These are phyloP conservation scores for Microsporum ferrugineum DNA, from an alignment of 2,329 filamentous ascomycete genomes.

Conservation along the genomic window DNA sequence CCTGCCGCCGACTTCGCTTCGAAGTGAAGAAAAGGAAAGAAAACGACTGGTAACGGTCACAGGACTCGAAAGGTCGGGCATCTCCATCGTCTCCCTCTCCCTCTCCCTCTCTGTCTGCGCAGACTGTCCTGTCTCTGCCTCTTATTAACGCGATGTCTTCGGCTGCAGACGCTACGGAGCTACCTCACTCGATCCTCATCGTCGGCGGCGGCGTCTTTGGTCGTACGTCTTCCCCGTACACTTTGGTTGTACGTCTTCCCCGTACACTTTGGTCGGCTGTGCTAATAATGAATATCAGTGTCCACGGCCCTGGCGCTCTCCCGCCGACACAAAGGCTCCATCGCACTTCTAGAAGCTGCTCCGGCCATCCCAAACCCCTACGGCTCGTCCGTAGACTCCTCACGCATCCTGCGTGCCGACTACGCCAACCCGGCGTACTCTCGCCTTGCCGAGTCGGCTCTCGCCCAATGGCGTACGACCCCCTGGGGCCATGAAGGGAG, in stretches of 20 bases:
- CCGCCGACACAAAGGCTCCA: conserved; percentile 41
- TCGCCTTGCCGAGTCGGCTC: conserved; percentile 58
- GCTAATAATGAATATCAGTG: conserved; percentile 25
- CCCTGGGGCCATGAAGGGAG: conserved; percentile 35
- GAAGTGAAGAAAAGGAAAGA: not conserved
- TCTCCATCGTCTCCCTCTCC: not conserved
- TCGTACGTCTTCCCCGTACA: conserved; percentile 22
- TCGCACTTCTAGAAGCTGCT: conserved; percentile 49
- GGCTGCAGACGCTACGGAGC: not conserved
- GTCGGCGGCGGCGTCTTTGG: conserved; percentile 36
- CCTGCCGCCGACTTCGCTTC: not conserved
- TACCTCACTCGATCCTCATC: conserved; percentile 31
- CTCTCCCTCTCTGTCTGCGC: not conserved
- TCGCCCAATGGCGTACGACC: conserved; percentile 51
- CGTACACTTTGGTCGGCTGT: not conserved
- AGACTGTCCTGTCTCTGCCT: not conserved
- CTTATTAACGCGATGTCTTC: not conserved
- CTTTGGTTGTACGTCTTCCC: conserved; percentile 22
- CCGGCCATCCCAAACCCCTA: conserved; percentile 47
- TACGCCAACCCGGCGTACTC: conserved; percentile 74
- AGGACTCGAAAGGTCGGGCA: not conserved
- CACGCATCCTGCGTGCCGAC: conserved; percentile 57
- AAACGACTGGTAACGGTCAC: too few species aligned
- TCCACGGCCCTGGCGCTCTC: conserved; percentile 59
- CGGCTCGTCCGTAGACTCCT: conserved; percentile 49